Evolutionary conservation across 352 stramenopile genomes (phyloP).

Genomic region (Phytophthora kernoviae): DNA sequence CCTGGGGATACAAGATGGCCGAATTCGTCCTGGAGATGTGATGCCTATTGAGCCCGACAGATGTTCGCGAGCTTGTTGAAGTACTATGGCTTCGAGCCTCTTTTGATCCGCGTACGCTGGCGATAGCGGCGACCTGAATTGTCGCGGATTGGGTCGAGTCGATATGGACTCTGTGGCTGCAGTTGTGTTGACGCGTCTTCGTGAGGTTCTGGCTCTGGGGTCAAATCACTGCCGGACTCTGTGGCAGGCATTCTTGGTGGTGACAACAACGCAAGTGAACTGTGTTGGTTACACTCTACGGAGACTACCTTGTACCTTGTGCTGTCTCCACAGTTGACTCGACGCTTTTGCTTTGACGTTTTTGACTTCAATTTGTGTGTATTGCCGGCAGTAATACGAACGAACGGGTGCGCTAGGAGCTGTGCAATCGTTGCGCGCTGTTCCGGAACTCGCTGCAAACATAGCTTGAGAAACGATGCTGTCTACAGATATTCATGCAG

Average conservation of each 20-base stretch:
- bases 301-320: neutral
- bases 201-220: slow-evolving; percentile 26
- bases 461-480: slow-evolving; percentile 58
- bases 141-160: neutral
- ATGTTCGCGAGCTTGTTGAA: slow-evolving; percentile 15
- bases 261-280: slow-evolving; percentile 4
- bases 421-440: slow-evolving; percentile 86
- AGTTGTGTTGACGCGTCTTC: slow-evolving; percentile 23
- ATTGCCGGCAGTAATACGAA: slow-evolving; percentile 31
- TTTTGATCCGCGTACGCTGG: slow-evolving; percentile 1
- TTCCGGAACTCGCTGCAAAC: slow-evolving; percentile 66
- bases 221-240: slow-evolving; percentile 4
- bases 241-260: slow-evolving; percentile 7
- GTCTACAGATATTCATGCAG: slow-evolving; percentile 32
- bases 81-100: slow-evolving; percentile 2
- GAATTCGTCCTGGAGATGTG: slow-evolving; percentile 12
- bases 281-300: slow-evolving; percentile 18
- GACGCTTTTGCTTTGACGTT: slow-evolving; percentile 10
- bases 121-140: slow-evolving; percentile 7
- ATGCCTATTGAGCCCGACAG: slow-evolving; percentile 3
- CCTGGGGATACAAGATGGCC: slow-evolving; percentile 26
- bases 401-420: slow-evolving; percentile 93
- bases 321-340: slow-evolving; percentile 4
- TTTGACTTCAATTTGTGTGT: slow-evolving; percentile 10
- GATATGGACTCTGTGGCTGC: slow-evolving; percentile 16